Evolutionary conservation across 257 asterid genomes (phyloP).

Genomic region (Solanum bulbocastanum): DNA sequence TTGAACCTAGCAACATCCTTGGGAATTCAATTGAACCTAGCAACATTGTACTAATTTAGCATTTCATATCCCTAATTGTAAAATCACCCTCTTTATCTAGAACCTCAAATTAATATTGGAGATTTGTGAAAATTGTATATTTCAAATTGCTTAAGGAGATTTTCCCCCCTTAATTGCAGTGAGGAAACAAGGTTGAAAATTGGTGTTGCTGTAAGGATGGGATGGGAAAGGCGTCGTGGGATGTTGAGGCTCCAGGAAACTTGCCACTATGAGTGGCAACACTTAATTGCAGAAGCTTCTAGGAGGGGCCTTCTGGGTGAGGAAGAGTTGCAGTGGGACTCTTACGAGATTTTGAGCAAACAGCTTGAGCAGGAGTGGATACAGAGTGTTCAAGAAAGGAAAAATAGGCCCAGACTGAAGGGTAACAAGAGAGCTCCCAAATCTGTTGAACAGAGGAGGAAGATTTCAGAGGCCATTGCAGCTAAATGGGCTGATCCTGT

Average conservation of each 20-base stretch:
- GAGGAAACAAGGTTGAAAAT: conserved; percentile 71
- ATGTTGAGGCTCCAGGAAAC: conserved; percentile 65
- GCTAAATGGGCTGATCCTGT: conserved; percentile 99
- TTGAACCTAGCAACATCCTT: neutral
- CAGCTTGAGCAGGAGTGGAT: conserved; percentile 62
- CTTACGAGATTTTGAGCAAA: conserved; percentile 40
- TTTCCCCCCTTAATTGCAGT: conserved; percentile 16
- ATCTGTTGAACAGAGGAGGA: conserved; percentile 81
- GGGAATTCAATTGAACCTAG: neutral
- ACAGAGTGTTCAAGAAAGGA: conserved; percentile 58
- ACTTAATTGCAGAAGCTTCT: conserved; percentile 68
- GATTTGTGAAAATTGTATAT: neutral
- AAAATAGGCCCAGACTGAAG: conserved; percentile 28
- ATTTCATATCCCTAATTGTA: neutral
- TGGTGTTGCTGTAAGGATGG: conserved; percentile 73
- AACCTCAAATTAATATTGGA: neutral
- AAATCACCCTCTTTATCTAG: neutral
- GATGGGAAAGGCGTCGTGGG: conserved; percentile 86
- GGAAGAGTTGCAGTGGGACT: conserved; percentile 78
- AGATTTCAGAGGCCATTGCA: conserved; percentile 77
- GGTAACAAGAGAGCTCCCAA: conserved; percentile 89
- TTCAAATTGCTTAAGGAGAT: neutral
- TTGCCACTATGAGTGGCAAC: conserved; percentile 72
- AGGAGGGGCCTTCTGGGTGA: conserved; percentile 59
- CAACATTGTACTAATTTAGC: neutral